A percentile compares a stretch with the other conserved stretches of the same genome.
Conservation (phyloP, 2,329 filamentous ascomycete genomes). For the Pyrenophora seminiperda region DNA sequence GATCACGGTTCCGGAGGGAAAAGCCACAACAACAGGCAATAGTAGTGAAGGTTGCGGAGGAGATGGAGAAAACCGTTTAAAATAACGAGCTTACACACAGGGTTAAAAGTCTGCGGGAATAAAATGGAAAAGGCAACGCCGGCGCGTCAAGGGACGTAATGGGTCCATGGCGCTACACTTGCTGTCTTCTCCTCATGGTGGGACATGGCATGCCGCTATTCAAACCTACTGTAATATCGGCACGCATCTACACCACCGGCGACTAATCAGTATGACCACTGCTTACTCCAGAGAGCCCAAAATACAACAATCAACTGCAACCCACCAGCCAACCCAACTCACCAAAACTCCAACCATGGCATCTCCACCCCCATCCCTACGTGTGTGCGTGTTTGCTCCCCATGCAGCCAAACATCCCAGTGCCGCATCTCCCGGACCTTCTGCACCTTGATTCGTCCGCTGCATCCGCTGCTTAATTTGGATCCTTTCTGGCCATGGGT, state of each 20-base stretch:
- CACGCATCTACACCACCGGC: neutral
- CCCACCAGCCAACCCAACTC: neutral
- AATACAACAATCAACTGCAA: neutral
- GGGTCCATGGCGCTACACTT: conserved; percentile 14
- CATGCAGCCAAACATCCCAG: conserved; percentile 15
- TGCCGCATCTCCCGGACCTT: conserved; percentile 15
- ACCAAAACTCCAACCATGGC: neutral
- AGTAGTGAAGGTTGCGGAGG: neutral
- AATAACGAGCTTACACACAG: conserved; percentile 1
- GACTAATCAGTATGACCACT: neutral
- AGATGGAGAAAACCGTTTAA: neutral
- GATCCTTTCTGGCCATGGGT: neutral
- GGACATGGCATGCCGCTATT: conserved; percentile 10
- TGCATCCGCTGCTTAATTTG: conserved; percentile 14
- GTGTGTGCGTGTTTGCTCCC: conserved; percentile 17
- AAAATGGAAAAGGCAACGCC: conserved; percentile 2
- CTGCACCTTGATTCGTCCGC: conserved; percentile 14
- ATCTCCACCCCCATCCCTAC: conserved; percentile 13
- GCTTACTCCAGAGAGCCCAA: too few relatives aligned
- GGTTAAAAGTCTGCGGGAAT: conserved; percentile 13
- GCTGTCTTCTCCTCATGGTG: conserved; percentile 4
- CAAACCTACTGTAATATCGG: neutral
- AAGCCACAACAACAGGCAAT: conserved; percentile 1
- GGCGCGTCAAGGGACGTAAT: conserved; percentile 6
- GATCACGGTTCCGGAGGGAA: neutral